phyloP scores from a whole-genome alignment of 805 yeast genomes.

The Dipodascus albidus region DNA sequence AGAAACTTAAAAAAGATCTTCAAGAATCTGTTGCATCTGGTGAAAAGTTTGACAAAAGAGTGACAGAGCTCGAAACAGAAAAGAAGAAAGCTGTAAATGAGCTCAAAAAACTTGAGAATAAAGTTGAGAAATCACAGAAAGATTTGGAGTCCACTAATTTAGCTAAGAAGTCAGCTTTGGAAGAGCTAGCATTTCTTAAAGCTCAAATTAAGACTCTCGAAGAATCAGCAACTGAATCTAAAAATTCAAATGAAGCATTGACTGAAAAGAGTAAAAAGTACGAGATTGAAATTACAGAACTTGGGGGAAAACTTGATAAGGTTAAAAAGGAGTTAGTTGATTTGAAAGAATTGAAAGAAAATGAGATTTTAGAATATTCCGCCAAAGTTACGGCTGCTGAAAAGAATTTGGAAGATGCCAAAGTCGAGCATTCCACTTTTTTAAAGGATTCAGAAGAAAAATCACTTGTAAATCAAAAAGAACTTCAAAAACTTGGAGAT shows the following conservation, averaged over 20 bases:
- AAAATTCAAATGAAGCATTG: not conserved
- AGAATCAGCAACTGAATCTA: not conserved
- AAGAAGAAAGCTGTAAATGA: not conserved
- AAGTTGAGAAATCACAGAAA: not conserved
- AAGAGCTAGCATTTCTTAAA: not conserved
- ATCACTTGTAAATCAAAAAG: not conserved
- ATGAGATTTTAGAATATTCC: not conserved
- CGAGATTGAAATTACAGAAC: not conserved
- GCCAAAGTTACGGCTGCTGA: not conserved
- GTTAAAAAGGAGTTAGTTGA: not conserved
- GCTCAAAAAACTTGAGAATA: not conserved
- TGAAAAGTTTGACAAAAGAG: not conserved
- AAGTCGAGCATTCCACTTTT: not conserved
- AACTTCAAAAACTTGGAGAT: not conserved
- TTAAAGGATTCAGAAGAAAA: no score
- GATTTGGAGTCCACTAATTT: not conserved
- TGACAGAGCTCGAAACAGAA: not conserved
- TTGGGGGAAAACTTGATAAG: not conserved
- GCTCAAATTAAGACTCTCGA: conserved; percentile 3
- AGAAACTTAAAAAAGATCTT: not conserved
- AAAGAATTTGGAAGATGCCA: not conserved
- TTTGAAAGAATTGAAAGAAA: not conserved
- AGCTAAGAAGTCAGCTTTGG: not conserved
- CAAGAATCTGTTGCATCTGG: not conserved
- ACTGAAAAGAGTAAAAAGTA: not conserved